Percentiles rank a stretch among this genome's conserved stretches.
phyloP scores from a whole-genome alignment of 352 stramenopile genomes.

The Pythium brachiatum region DNA sequence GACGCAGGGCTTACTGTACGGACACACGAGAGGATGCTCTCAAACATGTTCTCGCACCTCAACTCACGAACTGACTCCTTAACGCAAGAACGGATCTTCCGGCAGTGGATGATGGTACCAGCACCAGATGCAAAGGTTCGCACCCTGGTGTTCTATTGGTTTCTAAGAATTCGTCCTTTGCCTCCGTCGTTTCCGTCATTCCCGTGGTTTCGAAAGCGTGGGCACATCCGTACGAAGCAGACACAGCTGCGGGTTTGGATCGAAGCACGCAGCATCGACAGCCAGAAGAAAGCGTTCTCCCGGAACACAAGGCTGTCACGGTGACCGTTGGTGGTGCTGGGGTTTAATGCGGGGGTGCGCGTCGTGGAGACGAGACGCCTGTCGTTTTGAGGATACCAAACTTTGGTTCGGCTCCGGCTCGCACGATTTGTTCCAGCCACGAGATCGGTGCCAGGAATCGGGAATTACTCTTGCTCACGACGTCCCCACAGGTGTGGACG shows the following conservation, averaged over 20 bases:
- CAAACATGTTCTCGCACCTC: not conserved
- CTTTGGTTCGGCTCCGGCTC: conserved; percentile 11
- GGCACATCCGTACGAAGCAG: not conserved
- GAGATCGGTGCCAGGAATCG: conserved; percentile 9
- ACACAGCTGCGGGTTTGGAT: not conserved
- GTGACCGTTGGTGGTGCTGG: not conserved
- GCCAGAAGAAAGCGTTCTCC: not conserved
- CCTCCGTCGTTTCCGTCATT: no score
- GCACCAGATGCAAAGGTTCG: not conserved
- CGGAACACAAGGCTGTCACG: not conserved
- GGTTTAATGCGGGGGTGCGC: not conserved
- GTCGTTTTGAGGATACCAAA: not conserved
- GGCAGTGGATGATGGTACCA: not conserved
- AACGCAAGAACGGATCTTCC: not conserved
- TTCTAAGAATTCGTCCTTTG: not conserved
- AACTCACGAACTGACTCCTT: conserved; percentile 4
- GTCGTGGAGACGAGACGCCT: not conserved
- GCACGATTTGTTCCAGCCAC: conserved; percentile 17
- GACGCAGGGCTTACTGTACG: not conserved
- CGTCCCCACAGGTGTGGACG: not conserved
- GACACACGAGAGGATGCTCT: not conserved
- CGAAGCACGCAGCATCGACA: not conserved
- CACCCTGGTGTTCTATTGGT: no score
- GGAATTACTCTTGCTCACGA: conserved; percentile 20
- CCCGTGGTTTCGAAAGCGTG: no score